Evolutionary conservation across 2,329 filamentous ascomycete species (phyloP), one percentile per base, ranked within the genome.

Genomic region (Fusarium sp.): DNA sequence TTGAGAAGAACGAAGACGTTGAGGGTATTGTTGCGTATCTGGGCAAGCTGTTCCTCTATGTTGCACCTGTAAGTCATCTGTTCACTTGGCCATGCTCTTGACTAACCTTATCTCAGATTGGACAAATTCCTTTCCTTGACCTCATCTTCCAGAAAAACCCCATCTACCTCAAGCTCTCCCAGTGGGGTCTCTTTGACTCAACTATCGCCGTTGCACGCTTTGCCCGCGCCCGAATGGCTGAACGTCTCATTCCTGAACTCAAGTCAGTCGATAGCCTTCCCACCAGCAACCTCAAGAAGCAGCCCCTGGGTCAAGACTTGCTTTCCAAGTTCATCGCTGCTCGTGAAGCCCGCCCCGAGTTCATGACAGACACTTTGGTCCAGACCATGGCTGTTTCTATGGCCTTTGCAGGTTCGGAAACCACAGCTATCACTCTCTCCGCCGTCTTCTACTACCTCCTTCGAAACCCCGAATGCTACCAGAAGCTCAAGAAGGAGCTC

Each of bases 371-470:
- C 75, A 86, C 85, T 7, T 85, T 92, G 13, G 91, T 94, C 15
- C 88, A 92, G 71, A 91, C 91, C 11, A 91, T 92, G 82, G 91
- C 90, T 54, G 88, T 91, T n/a, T 90, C 86, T 64, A 93, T 93
- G 91, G 87, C 87, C 1, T 89, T 92, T 73, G 93, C 93, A 1
- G 93, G 93, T 7, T 92, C 89, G 4, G 93, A 96, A 80, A 95
- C 93, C 1, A 95, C 93, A 0, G 93, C 92, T 42, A 95, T 95
- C 77, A 90, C 88, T 11, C 85, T 95, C 0, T 88, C 88, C 10
- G 86, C 90, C 11, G 87, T 94, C 1, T 93, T 95, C 76, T 95
- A 95, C 81, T 91, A 90, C 79, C 82, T 95, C 7, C 84, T 94
- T 39, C 91, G 90, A 76, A 88, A 90, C 74, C 90, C 90, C 0